These are phyloP conservation scores for Gigaspora rosea DNA, from an alignment of 192 early-diverging fungal genomes.

Conservation along the genomic window DNA sequence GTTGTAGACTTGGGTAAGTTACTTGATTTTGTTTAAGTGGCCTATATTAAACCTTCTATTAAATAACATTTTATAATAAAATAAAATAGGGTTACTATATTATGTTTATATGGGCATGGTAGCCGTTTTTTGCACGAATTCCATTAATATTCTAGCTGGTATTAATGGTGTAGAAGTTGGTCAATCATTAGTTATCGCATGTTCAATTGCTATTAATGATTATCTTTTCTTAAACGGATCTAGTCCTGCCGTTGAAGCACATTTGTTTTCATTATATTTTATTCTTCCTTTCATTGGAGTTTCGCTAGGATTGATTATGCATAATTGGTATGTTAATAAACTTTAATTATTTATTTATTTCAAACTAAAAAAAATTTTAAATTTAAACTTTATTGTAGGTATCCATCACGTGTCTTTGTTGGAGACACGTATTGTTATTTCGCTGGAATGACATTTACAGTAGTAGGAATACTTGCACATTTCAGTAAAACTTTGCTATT, in stretches of 20 bases:
- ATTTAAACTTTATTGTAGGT: conserved; percentile 49
- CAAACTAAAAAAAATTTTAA: not conserved
- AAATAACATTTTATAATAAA: not conserved
- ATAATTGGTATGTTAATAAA: conserved; percentile 75
- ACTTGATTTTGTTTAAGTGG: too few relatives aligned
- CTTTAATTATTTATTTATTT: conserved; percentile 23
- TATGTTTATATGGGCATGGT: conserved; percentile 91
- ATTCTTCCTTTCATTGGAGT: conserved; percentile 92
- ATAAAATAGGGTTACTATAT: conserved; percentile 70
- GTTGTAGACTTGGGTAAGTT: conserved; percentile 77
- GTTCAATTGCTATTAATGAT: conserved; percentile 80
- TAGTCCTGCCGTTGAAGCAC: conserved; percentile 69
- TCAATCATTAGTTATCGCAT: conserved; percentile 88
- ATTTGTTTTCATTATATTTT: conserved; percentile 88
- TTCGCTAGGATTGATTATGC: conserved; percentile 73
- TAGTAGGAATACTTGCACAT: conserved; percentile 92
- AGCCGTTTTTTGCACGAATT: conserved; percentile 94
- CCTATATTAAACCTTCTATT: too few relatives aligned
- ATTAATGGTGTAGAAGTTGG: conserved; percentile 97
- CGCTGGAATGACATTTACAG: conserved; percentile 99
- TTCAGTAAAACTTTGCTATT: conserved; percentile 92
- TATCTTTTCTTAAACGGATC: conserved; percentile 62
- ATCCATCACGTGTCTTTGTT: conserved; percentile 89
- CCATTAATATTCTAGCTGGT: conserved; percentile 98
- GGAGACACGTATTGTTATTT: conserved; percentile 98